Percentiles rank a stretch among this genome's conserved stretches.
Evolutionary conservation across 2,329 filamentous ascomycete species (phyloP).

Genomic region (Penicillium sp.): DNA sequence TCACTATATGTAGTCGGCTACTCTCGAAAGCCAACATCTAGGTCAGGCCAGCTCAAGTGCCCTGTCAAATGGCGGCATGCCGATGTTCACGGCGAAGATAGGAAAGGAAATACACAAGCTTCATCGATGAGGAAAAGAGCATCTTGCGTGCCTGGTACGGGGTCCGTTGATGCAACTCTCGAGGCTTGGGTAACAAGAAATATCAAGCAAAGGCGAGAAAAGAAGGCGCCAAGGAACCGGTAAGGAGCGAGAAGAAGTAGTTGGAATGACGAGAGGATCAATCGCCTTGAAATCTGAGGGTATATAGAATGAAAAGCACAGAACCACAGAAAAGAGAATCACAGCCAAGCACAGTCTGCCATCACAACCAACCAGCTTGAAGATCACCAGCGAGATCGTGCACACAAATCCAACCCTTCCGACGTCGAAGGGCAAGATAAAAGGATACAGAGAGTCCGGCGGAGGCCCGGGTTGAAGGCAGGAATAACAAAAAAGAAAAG

Average conservation of each 20-base stretch:
- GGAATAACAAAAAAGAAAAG: not conserved
- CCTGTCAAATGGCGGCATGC: constrained; percentile 7
- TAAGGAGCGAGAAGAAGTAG: constrained; percentile 5
- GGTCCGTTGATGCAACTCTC: constrained; percentile 17
- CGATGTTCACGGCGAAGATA: constrained; percentile 18
- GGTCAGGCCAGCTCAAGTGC: constrained; percentile 3
- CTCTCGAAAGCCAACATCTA: constrained; percentile 8
- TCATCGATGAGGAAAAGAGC: constrained; percentile 3
- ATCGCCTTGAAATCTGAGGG: constrained; percentile 26
- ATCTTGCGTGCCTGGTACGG: not conserved
- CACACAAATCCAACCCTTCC: no score
- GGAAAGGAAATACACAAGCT: constrained; percentile 10
- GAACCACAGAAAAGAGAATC: constrained; percentile 16
- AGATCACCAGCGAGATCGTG: not conserved
- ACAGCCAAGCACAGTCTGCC: not conserved
- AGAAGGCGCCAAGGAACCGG: constrained; percentile 6
- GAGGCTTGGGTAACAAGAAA: not conserved
- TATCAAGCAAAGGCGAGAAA: constrained; percentile 5
- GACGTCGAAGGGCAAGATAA: no score
- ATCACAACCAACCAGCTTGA: constrained; percentile 12
- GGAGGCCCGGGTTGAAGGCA: no score
- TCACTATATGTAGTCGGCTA: constrained; percentile 18
- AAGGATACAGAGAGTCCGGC: no score
- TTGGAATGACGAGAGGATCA: constrained; percentile 15
- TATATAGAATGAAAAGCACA: constrained; percentile 23